Evolutionary conservation across 352 stramenopile species (phyloP).

Genomic region (Pythium angustatum): DNA sequence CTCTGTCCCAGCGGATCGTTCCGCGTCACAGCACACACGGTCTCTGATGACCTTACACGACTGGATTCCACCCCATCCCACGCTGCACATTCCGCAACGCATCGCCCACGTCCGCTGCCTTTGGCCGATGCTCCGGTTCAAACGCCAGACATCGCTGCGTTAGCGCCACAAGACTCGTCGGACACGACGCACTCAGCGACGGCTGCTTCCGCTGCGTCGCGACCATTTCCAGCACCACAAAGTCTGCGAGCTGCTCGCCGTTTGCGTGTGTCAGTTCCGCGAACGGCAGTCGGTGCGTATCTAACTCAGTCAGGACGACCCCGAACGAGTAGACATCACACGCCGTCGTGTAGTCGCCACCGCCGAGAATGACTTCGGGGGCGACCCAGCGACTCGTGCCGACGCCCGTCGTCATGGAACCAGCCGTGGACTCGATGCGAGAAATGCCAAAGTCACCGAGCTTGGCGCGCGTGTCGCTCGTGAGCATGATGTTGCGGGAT

Average conservation of each 20-base stretch:
- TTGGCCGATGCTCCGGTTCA: constrained; percentile 6
- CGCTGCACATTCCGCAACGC: neutral
- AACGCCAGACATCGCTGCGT: constrained; percentile 10
- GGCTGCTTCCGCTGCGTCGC: constrained; percentile 2
- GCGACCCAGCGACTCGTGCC: constrained; percentile 21
- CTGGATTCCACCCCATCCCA: too few relatives aligned
- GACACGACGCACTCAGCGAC: constrained; percentile 1
- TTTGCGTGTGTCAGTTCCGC: constrained; percentile 1
- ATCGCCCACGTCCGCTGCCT: neutral
- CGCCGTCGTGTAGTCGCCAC: constrained; percentile 6
- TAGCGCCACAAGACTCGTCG: neutral
- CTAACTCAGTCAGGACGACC: constrained; percentile 17
- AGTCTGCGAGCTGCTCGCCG: constrained; percentile 10
- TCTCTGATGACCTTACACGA: too few relatives aligned
- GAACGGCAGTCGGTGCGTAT: constrained; percentile 26
- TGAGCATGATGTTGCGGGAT: constrained; percentile 21
- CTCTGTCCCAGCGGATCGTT: too few relatives aligned
- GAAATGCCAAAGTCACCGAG: constrained; percentile 21
- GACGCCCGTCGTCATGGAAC: constrained; percentile 21
- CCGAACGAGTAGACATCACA: constrained; percentile 27
- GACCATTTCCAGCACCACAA: constrained; percentile 14
- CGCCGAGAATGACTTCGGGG: constrained; percentile 15
- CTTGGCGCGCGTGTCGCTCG: constrained; percentile 12
- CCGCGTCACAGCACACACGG: too few relatives aligned
- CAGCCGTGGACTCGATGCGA: neutral